phyloP scores from a whole-genome alignment of 2,329 filamentous ascomycete species.

The Ophiocordyceps camponoti-leonardi region DNA sequence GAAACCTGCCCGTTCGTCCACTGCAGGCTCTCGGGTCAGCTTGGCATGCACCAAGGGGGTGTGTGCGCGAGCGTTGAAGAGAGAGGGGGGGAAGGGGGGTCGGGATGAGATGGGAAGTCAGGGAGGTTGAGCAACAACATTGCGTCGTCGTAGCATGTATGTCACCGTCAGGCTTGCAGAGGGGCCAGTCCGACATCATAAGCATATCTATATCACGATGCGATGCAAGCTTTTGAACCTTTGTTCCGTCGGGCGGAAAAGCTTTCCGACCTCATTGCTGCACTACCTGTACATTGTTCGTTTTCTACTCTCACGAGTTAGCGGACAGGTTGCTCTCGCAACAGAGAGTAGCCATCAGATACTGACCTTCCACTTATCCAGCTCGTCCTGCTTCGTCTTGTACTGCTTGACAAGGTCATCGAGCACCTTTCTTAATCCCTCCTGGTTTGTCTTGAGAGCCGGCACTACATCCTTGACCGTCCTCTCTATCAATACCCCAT shows the following conservation, averaged over 20 bases:
- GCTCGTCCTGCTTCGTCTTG: conserved; percentile 81
- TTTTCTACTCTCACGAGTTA: conserved; percentile 41
- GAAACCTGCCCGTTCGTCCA: neutral
- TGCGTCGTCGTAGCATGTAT: neutral
- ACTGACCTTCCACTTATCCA: conserved; percentile 95
- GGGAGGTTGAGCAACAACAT: neutral
- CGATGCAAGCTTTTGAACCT: neutral
- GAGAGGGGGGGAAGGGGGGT: neutral
- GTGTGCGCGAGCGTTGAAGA: neutral
- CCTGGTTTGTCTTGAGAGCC: conserved; percentile 80
- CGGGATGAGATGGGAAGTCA: neutral
- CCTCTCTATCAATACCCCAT: conserved; percentile 85
- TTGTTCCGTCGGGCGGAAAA: neutral
- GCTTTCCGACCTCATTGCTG: conserved; percentile 39
- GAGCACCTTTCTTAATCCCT: conserved; percentile 83
- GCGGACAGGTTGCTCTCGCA: neutral
- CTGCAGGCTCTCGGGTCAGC: neutral
- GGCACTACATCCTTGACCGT: conserved; percentile 88
- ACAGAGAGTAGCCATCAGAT: neutral
- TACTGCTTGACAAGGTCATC: conserved; percentile 95
- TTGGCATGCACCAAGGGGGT: neutral
- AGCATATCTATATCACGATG: neutral
- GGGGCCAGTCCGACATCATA: neutral
- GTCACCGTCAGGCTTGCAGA: neutral
- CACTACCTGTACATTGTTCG: conserved; percentile 78